These are phyloP conservation scores for Primulina huaijiensis DNA, from an alignment of 257 asterid genomes.

Conservation along the genomic window DNA sequence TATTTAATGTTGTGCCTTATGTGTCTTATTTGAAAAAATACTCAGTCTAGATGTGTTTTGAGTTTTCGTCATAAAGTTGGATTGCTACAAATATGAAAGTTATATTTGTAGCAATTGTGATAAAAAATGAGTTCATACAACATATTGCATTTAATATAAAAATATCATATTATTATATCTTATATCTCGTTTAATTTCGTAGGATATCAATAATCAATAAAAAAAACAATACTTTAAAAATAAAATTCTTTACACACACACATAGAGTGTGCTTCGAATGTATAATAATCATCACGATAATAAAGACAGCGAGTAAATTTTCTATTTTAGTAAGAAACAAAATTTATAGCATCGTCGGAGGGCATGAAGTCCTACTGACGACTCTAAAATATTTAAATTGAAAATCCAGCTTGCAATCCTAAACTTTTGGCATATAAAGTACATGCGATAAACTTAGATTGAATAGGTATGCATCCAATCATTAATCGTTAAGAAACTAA, in stretches of 20 bases:
- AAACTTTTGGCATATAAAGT: not conserved
- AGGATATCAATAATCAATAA: not conserved
- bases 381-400: not conserved
- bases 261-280: no score
- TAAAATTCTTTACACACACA: no score
- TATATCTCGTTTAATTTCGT: no score
- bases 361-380: not conserved
- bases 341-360: not conserved
- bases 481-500: no score
- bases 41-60: not conserved
- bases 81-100: not conserved
- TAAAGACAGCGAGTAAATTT: no score
- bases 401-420: not conserved
- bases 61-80: not conserved
- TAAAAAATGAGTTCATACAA: not conserved
- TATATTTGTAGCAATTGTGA: not conserved
- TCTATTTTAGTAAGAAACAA: no score
- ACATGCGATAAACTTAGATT: no score
- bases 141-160: no score
- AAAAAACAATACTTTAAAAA: no score
- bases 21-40: no score
- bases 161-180: not conserved
- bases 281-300: not conserved
- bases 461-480: not conserved
- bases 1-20: not conserved